Percentiles rank a stretch among this genome's conserved stretches.
These are phyloP conservation scores for Xylaria sp. DNA, from an alignment of 2,329 filamentous ascomycete species.

Conservation along the genomic window DNA sequence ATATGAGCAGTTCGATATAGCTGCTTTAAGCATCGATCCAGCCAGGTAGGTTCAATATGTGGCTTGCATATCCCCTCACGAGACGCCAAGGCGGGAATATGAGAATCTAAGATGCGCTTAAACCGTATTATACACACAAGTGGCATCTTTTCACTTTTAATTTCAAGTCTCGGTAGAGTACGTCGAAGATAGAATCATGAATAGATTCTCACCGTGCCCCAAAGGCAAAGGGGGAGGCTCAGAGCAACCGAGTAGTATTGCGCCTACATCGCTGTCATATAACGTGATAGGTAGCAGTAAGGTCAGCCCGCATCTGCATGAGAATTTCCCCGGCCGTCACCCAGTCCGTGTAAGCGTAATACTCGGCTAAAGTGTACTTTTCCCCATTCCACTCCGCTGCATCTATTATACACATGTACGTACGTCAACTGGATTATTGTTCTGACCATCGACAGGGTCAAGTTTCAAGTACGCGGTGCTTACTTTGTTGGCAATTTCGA, in stretches of 20 bases:
- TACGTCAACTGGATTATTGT: neutral
- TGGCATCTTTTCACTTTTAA: no score
- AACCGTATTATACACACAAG: neutral
- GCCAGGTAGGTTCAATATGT: neutral
- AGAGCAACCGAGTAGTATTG: neutral
- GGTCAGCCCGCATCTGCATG: slow-evolving; percentile 9
- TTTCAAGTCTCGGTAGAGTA: neutral
- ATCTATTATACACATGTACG: neutral
- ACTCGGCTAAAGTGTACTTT: neutral
- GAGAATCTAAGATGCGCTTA: neutral
- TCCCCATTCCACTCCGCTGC: slow-evolving; percentile 4
- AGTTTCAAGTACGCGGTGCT: neutral
- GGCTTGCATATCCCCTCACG: neutral
- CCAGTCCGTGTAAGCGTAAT: neutral
- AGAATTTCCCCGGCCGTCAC: neutral
- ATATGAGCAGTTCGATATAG: neutral
- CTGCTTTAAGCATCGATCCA: slow-evolving; percentile 3
- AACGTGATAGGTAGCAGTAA: slow-evolving; percentile 5
- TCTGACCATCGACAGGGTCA: neutral
- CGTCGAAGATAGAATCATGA: neutral
- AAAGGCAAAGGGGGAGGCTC: neutral
- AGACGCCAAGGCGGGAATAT: no score
- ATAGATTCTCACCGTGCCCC: neutral
- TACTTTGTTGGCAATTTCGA: no score
- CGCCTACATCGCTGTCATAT: neutral